Evolutionary conservation across 768 basidiomycete genomes (phyloP).

Genomic region (Psilocybe sp.): DNA sequence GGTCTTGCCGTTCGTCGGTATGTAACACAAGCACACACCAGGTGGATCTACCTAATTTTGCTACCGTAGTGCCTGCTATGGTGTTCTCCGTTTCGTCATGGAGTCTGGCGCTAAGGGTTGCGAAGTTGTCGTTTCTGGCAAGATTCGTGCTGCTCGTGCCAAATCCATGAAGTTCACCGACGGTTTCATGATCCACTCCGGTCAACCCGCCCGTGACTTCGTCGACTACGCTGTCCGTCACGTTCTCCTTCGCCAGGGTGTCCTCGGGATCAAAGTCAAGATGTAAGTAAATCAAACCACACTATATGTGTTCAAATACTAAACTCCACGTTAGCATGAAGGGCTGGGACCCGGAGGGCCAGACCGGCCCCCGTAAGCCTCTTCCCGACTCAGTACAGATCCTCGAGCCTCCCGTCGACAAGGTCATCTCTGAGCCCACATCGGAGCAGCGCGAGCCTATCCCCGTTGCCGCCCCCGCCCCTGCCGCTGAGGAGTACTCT

Average conservation of each 20-base stretch:
- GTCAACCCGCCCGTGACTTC: slow-evolving; percentile 95
- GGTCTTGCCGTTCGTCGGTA: slow-evolving; percentile 98
- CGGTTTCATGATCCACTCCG: slow-evolving; percentile 98
- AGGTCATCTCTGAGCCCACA: slow-evolving; percentile 82
- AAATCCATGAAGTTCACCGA: slow-evolving; percentile 99
- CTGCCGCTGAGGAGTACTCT: slow-evolving; percentile 49
- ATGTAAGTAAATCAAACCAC: slow-evolving; percentile 52
- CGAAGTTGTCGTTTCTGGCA: slow-evolving; percentile 99
- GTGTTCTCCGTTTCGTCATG: slow-evolving; percentile 99
- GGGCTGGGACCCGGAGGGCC: slow-evolving; percentile 90
- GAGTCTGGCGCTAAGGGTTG: slow-evolving; percentile 99
- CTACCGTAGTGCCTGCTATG: slow-evolving; percentile 66
- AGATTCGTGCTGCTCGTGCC: slow-evolving; percentile 98
- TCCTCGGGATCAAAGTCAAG: slow-evolving; percentile 99
- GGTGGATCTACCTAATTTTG: not conserved
- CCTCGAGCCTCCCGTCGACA: slow-evolving; percentile 86
- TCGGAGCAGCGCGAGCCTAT: slow-evolving; percentile 85
- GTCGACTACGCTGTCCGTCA: slow-evolving; percentile 98
- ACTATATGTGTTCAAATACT: slow-evolving; percentile 11
- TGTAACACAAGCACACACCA: slow-evolving; percentile 23
- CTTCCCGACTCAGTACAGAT: slow-evolving; percentile 95
- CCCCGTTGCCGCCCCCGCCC: slow-evolving; percentile 45
- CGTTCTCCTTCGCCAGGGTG: slow-evolving; percentile 97
- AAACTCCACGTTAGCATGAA: slow-evolving; percentile 72
- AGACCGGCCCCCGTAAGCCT: slow-evolving; percentile 84